Evolutionary conservation across 208 protist genomes (phyloP).

Genomic region (Leishmania arabica): DNA sequence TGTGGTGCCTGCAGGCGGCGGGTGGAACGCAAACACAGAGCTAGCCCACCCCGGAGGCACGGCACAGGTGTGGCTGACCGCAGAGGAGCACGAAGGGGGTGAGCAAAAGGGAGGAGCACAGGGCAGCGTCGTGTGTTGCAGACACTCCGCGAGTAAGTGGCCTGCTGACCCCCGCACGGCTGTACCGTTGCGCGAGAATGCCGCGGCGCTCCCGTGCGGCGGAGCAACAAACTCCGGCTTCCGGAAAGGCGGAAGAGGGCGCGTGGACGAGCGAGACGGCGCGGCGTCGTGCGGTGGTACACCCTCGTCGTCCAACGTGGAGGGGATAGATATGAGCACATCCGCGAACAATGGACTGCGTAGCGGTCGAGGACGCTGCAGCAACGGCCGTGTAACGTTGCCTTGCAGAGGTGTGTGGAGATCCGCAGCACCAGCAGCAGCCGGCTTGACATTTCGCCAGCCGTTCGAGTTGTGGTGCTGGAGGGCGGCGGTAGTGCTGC

Average conservation of each 20-base stretch:
- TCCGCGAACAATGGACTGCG: not conserved
- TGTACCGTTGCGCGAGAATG: not conserved
- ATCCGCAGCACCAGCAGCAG: not conserved
- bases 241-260: not conserved
- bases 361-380: slow-evolving; percentile 14
- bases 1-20: not conserved
- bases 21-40: not conserved
- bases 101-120: not conserved
- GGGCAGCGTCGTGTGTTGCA: slow-evolving; percentile 5
- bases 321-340: not conserved
- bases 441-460: not conserved
- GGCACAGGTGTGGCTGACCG: not conserved
- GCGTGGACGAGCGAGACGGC: not conserved
- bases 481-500: not conserved
- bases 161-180: slow-evolving; percentile 7
- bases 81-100: too few species aligned
- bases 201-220: not conserved
- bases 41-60: not conserved
- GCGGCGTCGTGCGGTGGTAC: not conserved
- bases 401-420: slow-evolving; percentile 21
- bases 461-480: not conserved
- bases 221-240: not conserved
- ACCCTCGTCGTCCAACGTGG: not conserved
- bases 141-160: not conserved
- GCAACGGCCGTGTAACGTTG: slow-evolving; percentile 16